phyloP scores from a whole-genome alignment of 441 rosid species.

The Croton laevigatus region DNA sequence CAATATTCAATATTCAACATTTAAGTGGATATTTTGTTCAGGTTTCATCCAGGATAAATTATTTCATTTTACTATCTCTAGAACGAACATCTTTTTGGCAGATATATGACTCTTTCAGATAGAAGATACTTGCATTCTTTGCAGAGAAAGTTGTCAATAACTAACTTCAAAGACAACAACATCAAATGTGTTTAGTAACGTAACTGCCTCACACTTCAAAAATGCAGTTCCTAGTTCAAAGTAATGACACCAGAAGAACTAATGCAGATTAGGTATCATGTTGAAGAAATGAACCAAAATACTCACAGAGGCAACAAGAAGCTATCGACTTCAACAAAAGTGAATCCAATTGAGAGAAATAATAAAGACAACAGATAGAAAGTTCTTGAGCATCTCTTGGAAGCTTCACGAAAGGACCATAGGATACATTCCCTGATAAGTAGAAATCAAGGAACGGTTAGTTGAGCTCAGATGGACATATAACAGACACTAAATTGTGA shows the following conservation, averaged over 20 bases:
- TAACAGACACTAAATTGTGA: constrained; percentile 17
- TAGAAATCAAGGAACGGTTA: constrained; percentile 19
- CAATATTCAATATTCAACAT: constrained; percentile 2
- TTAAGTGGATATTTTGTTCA: neutral
- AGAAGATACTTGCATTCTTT: neutral
- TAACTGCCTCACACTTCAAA: neutral
- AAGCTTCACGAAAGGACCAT: constrained; percentile 77
- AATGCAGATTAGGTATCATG: neutral
- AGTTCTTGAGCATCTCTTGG: constrained; percentile 67
- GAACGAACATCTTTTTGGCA: constrained; percentile 2
- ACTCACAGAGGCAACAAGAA: constrained; percentile 74
- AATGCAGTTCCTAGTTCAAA: neutral
- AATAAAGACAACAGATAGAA: constrained; percentile 63
- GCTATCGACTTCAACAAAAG: constrained; percentile 56
- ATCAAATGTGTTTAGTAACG: neutral
- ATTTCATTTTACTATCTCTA: neutral
- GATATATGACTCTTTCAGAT: neutral
- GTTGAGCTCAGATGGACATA: constrained; percentile 18
- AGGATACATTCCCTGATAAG: constrained; percentile 43
- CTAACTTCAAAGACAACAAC: neutral
- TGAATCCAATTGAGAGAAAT: constrained; percentile 56
- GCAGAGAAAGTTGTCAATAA: neutral
- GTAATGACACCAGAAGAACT: neutral
- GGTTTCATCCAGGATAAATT: neutral
- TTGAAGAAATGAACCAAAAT: constrained; percentile 1